phyloP scores from a whole-genome alignment of 176 grass and related monocot genomes.

The Urochloa ruziziensis region DNA sequence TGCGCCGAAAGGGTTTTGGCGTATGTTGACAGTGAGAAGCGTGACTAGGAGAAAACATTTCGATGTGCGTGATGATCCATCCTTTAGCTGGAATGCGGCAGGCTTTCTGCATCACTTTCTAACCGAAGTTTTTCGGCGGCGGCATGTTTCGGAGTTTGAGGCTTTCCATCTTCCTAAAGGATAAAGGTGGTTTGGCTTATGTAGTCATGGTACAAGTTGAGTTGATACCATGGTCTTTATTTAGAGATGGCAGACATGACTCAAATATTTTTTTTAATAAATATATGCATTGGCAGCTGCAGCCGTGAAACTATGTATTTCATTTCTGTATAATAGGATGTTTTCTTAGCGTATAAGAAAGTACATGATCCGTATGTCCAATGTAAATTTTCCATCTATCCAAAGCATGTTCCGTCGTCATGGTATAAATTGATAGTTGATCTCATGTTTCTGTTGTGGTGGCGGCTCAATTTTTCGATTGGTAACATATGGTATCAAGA shows the following conservation, averaged over 20 bases:
- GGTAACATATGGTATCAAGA: background rate
- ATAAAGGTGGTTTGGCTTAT: too few relatives aligned
- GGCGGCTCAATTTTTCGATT: background rate
- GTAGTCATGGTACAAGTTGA: too few relatives aligned
- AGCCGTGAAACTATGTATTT: too few relatives aligned
- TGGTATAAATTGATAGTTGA: background rate
- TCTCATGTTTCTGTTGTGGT: background rate
- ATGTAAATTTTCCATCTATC: background rate
- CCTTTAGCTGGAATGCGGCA: background rate
- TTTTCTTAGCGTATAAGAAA: too few relatives aligned
- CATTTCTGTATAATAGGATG: too few relatives aligned
- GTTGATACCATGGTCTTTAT: too few relatives aligned
- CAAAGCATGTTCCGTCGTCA: too few relatives aligned
- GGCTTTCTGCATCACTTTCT: background rate
- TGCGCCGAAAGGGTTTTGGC: background rate
- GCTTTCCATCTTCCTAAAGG: background rate
- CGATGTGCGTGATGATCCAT: background rate
- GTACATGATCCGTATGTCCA: too few relatives aligned
- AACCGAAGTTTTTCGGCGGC: background rate
- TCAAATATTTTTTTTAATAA: too few relatives aligned
- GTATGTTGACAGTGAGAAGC: background rate
- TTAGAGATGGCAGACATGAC: too few relatives aligned
- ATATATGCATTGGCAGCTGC: too few relatives aligned
- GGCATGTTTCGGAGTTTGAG: background rate
- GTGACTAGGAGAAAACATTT: background rate